phyloP scores from a whole-genome alignment of 331 rosid species.

The Cydonia oblonga region DNA sequence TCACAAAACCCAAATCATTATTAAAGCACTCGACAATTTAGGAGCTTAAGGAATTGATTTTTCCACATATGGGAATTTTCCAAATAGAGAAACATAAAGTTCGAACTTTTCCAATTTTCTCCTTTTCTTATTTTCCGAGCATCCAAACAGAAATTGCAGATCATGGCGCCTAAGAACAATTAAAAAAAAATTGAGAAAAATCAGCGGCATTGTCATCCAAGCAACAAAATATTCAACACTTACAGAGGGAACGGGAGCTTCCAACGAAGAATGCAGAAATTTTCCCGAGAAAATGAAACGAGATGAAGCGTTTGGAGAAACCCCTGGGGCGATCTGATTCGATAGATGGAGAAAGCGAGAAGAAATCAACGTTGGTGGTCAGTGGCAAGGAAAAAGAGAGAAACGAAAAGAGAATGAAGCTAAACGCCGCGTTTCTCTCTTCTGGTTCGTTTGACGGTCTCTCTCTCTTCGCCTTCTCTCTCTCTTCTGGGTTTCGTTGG shows the following conservation, averaged over 20 bases:
- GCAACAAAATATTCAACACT: neutral
- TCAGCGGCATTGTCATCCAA: constrained; percentile 6
- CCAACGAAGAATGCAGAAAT: constrained; percentile 22
- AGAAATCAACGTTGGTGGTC: neutral
- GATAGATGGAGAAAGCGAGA: constrained; percentile 6
- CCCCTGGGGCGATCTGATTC: neutral
- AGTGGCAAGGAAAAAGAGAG: constrained; percentile 15
- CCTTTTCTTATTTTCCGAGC: neutral
- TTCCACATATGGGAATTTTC: neutral
- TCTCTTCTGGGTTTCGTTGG: neutral
- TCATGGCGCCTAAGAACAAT: neutral
- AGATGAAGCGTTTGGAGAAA: neutral
- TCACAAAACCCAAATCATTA: too few relatives aligned
- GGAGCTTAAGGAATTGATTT: neutral
- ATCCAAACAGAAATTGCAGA: neutral
- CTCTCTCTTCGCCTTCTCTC: constrained; percentile 3
- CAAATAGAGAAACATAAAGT: neutral
- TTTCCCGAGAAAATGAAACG: constrained; percentile 4
- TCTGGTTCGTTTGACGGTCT: constrained; percentile 6
- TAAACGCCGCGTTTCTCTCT: constrained; percentile 20
- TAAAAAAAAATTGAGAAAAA: neutral
- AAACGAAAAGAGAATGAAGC: constrained; percentile 11
- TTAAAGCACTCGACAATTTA: too few relatives aligned
- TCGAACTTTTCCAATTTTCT: neutral
- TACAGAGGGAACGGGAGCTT: constrained; percentile 4